Base-by-base conservation (phyloP, 2,329 filamentous ascomycete species). In the Hypoxylon sp. region DNA sequence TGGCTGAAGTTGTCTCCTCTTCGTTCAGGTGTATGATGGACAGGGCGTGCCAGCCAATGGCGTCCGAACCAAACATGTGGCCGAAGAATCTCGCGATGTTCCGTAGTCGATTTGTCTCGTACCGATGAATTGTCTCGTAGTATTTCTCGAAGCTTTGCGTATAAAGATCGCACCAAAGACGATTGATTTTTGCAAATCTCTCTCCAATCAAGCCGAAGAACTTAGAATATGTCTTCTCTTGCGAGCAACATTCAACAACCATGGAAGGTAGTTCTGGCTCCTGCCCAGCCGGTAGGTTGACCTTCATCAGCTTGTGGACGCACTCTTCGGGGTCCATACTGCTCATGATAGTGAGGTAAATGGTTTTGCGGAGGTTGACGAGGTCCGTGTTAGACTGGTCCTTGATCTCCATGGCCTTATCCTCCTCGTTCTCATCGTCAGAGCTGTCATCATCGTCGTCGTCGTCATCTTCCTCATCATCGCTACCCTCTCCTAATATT, bases 331-430 rank as follows among this genome's bases (percentile, higher is more conserved):
- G 96, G 62, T 96, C 93, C 70, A 95, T 92, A 72, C 92, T 95
- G 39, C 92, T 97, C 92, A 97, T 97, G 77, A 99, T 97, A 10
- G 94, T 99, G 65, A 99, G 84, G 78, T 99, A 99, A 71, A 98
- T 99, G 6, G 92, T 97, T 73, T 93, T 88, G 63, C 95, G 91
- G 52, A 99, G 83, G 74, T 96, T 97, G 75, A 98, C 93, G 13
- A 99, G 85, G 76, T 99, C 94, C 0, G 94, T 94, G 73, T 99
- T 99, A 67, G 91, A 96, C 80, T 97, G 93, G 74, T 99, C 95
- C 79, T 98, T 97, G 81, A 99, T 97, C 77, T 99, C 95, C 78
- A 98, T 85, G 19, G 91, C 91, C 74, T 91, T 91, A 67, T 92
- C 89, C 75, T 95, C 89, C 65, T 90, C 85, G 43, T 91, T 89